Evolutionary conservation across 768 basidiomycete genomes (phyloP), one percentile per base, ranked within the genome.

Genomic region (Boletus pseudopeckii): DNA sequence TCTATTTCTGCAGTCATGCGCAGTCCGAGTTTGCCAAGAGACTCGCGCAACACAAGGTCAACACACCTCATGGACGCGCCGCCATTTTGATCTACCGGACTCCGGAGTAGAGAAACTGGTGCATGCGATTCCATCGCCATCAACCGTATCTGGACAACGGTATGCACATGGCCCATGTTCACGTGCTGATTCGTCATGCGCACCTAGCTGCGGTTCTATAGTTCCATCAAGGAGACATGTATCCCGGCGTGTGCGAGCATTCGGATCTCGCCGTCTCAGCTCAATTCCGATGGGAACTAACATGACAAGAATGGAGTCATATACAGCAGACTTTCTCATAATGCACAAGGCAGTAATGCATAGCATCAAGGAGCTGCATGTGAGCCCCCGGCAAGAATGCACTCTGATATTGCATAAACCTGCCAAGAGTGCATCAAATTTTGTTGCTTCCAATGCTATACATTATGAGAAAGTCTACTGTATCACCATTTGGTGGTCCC

Each of bases 141-240:
- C 28, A 28, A 26, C 24, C 5, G 6, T 26, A 26, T 26, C 24
- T 6, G 24, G 24, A 24, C 40, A 7, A 33, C 20, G 20, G 54
- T 41, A 28, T 38, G 49, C 59, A 48, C 22, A 36, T 8, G 52
- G 30, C 8, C 7, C 44, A 26, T 26, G 18, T 45, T 28, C 56
- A 54, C 37, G 50, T 49, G 50, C n/a, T 22, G n/a, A 44, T 28
- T 49, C 33, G 48, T 28, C 50, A 42, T 39, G 26, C 32, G 39
- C 30, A 42, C 36, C n/a, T 7, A 22, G 5, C 36, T 18, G 14
- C 11, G 13, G 18, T 57, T 37, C 18, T n/a, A n/a, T 18, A 15
- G 17, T 22, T 18, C 15, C 20, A 9, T 32, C 24, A 37, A 20
- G 36, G 33, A 33, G 15, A 28, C 2, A 17, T 18, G 18, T 30